A percentile compares a stretch with the other conserved stretches of the same genome.
Conservation (phyloP, 805 yeast genomes). For the Starmera caribaea region DNA sequence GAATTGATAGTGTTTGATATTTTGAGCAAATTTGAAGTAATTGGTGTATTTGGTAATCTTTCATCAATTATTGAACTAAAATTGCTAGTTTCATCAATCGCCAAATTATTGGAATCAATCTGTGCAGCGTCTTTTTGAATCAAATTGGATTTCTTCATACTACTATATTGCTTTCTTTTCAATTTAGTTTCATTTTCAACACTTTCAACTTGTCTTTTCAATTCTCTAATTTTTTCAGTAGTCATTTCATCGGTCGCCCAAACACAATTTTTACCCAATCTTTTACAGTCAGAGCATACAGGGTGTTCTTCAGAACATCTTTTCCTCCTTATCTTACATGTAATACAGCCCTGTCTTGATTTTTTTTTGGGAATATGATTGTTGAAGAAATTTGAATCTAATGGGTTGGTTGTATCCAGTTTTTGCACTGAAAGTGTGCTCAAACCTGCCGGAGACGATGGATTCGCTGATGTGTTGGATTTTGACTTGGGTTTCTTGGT, state of each 20-base stretch:
- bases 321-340: slow-evolving; percentile 62
- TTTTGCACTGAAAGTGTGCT: too few relatives aligned
- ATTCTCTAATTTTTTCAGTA: slow-evolving; percentile 19
- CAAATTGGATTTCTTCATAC: background rate
- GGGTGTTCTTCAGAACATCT: slow-evolving; percentile 71
- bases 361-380: slow-evolving; percentile 20
- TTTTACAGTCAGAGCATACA: slow-evolving; percentile 52
- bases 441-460: too few relatives aligned
- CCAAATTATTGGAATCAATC: too few relatives aligned
- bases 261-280: slow-evolving; percentile 56
- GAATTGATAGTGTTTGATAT: background rate
- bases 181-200: slow-evolving; percentile 9
- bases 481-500: slow-evolving; percentile 9
- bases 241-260: slow-evolving; percentile 48
- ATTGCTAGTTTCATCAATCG: too few relatives aligned
- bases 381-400: slow-evolving; percentile 14
- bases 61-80: too few relatives aligned
- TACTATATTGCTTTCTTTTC: slow-evolving; percentile 2
- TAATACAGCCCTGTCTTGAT: slow-evolving; percentile 55
- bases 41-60: slow-evolving; percentile 8
- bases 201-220: slow-evolving; percentile 18
- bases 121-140: too few relatives aligned
- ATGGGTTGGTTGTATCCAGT: too few relatives aligned
- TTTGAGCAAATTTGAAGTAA: slow-evolving; percentile 9
- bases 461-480: background rate